Conservation (phyloP, 306 rosid genomes). For the Cajanus cajan region DNA sequence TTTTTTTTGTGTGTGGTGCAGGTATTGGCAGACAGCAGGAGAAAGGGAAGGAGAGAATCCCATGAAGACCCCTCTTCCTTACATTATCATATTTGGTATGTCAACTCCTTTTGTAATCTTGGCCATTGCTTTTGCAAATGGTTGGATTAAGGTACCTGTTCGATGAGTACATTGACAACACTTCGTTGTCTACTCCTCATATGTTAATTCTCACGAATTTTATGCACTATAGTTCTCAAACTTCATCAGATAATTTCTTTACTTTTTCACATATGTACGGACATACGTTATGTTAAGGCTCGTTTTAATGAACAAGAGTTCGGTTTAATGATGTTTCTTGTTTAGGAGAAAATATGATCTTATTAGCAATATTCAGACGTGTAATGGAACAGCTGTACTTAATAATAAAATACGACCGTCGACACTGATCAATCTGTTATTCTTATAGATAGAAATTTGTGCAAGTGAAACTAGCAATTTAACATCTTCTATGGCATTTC, state of each 20-base stretch:
- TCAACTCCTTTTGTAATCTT: constrained; percentile 96
- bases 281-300: neutral
- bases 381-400: neutral
- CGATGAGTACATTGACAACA: constrained; percentile 41
- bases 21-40: constrained; percentile 99
- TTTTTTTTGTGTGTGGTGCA: constrained; percentile 31
- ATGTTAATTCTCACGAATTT: constrained; percentile 7
- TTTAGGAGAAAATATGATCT: neutral
- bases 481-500: neutral
- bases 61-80: constrained; percentile 94
- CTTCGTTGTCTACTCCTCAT: constrained; percentile 23
- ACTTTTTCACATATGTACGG: constrained; percentile 28
- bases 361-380: neutral
- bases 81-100: constrained; percentile 93
- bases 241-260: constrained; percentile 11
- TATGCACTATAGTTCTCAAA: neutral
- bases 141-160: constrained; percentile 91
- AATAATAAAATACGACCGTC: neutral
- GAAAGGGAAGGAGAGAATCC: constrained; percentile 98
- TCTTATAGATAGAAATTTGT: neutral
- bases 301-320: neutral
- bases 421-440: neutral
- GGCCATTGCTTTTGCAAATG: constrained; percentile 98
- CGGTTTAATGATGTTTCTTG: neutral
- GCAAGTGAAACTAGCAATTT: neutral